Evolutionary conservation across 140 eudicot genomes (phyloP), one percentile per base, ranked within the genome.

Genomic region (Bidens hawaiensis): DNA sequence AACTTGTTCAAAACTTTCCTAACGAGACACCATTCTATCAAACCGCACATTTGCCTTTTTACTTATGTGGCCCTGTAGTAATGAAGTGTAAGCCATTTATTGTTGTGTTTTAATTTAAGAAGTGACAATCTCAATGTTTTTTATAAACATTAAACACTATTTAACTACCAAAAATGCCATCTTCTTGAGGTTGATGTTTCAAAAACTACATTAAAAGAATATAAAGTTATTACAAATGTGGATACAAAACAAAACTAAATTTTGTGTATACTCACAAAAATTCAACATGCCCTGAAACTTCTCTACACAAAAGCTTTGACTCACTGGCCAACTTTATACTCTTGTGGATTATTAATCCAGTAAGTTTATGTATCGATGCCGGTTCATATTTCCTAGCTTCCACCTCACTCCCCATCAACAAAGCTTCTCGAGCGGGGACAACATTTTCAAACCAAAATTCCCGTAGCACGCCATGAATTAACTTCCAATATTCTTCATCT

Each of bases 401-500:
- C 42, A 81, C 93, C 73, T 77, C 82, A 69, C 28, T 62, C 60
- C 94, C 95, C 31, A 79, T 61, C 62, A 79, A 36, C 72, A 93
- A 60, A 30, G 95, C 88, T 62, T 84, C 82, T 40, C 94, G 48
- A 38, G 98, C 98, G 2, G 98, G 95, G 49, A 93, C 27, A 28
- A 93, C 95, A 75, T 83, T 93, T 64, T 79, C 97, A 95, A 95
- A 93, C 99, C 99, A 93, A 79, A 93, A 93, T 70, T 88, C 99
- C 0, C 82, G 74, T 61, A 93, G 77, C 5, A 93, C 69, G 27
- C 73, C 87, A 22, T 88, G 88, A 2, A 93, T 88, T 64, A 93
- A 73, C 46, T 70, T 72, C 97, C 95, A 93, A 25, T 88, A 93
- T 21, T 75, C 78, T 16, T 80, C 78, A 1, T 88, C 96, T 71